Percentiles rank a stretch among this genome's conserved stretches.
Conservation (phyloP, 176 grass and related monocot species). For the Alopecurus myosuroides region DNA sequence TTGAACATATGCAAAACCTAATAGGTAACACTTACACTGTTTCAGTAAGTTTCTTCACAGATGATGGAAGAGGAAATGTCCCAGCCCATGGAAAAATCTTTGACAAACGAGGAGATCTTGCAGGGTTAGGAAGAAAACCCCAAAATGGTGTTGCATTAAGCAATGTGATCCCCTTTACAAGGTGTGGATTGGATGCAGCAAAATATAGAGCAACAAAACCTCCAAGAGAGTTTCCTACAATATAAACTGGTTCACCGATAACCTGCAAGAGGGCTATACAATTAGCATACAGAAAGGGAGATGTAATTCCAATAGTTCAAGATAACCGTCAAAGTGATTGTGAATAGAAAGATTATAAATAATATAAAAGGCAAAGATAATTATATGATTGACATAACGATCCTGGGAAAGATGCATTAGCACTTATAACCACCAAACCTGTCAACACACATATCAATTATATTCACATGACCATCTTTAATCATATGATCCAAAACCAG, state of each 20-base stretch:
- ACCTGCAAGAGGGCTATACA: slow-evolving; percentile 50
- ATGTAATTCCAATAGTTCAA: background rate
- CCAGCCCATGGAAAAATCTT: slow-evolving; percentile 89
- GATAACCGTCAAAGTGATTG: background rate
- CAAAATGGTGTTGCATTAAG: slow-evolving; percentile 98
- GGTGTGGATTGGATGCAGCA: slow-evolving; percentile 67
- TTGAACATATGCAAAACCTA: background rate
- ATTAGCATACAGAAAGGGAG: background rate
- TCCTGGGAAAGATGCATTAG: background rate
- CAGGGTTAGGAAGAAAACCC: slow-evolving; percentile 90
- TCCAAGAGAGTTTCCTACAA: slow-evolving; percentile 96
- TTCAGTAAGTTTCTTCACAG: slow-evolving; percentile 75
- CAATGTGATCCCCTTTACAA: slow-evolving; percentile 87
- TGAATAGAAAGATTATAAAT: background rate
- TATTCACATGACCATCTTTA: background rate
- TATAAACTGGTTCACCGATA: slow-evolving; percentile 88
- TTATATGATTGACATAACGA: background rate
- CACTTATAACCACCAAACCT: background rate
- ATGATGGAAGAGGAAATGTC: slow-evolving; percentile 88
- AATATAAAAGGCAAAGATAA: background rate
- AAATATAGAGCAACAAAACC: slow-evolving; percentile 81
- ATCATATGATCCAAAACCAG: background rate
- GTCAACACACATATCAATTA: background rate
- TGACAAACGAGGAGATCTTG: slow-evolving; percentile 68
- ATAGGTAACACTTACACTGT: slow-evolving; percentile 58